A percentile compares a stretch with the other conserved stretches of the same genome.
Conservation (phyloP, 441 rosid genomes). For the Macaranga tanarius region DNA sequence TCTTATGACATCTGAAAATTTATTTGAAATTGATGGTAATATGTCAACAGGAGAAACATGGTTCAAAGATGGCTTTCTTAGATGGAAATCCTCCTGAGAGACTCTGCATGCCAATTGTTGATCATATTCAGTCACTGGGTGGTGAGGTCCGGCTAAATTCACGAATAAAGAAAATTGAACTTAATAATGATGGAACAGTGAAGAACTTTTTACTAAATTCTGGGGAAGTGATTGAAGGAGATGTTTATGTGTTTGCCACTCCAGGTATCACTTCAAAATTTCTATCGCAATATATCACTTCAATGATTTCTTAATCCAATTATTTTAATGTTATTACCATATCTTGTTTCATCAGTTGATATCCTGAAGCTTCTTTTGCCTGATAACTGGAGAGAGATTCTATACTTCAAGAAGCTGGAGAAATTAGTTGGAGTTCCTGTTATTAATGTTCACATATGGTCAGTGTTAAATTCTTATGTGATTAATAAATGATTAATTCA, state of each 20-base stretch:
- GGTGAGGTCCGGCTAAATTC: slow-evolving; percentile 85
- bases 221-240: slow-evolving; percentile 72
- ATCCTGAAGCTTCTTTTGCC: slow-evolving; percentile 85
- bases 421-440: slow-evolving; percentile 96
- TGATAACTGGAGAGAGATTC: slow-evolving; percentile 74
- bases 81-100: slow-evolving; percentile 98
- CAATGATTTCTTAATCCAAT: neutral
- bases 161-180: slow-evolving; percentile 76
- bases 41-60: slow-evolving; percentile 78
- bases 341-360: slow-evolving; percentile 56
- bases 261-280: slow-evolving; percentile 54
- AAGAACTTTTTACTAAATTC: slow-evolving; percentile 62
- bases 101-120: slow-evolving; percentile 84
- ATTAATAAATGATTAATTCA: neutral
- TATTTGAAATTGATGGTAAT: slow-evolving; percentile 16
- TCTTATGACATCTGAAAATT: slow-evolving; percentile 12
- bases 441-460: slow-evolving; percentile 94
- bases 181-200: slow-evolving; percentile 75
- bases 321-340: slow-evolving; percentile 24
- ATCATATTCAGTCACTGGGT: slow-evolving; percentile 73
- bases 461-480: slow-evolving; percentile 35
- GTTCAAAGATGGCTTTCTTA: slow-evolving; percentile 96
- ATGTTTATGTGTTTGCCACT: slow-evolving; percentile 81
- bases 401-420: slow-evolving; percentile 81
- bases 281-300: neutral